phyloP scores from a whole-genome alignment of 2,329 filamentous ascomycete species.

The Chaetomium sp. region DNA sequence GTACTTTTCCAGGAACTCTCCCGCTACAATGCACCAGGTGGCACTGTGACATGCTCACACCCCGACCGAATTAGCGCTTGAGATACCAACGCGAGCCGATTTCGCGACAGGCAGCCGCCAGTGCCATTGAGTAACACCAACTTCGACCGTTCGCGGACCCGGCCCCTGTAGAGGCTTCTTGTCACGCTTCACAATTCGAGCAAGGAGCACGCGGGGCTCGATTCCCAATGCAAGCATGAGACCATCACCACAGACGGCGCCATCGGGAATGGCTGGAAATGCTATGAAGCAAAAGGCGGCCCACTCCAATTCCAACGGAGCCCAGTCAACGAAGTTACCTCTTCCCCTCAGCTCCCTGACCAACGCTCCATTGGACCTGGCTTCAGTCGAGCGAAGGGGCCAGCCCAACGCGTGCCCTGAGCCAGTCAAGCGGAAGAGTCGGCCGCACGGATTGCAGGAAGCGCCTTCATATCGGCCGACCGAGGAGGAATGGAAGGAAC shows the following conservation, averaged over 20 bases:
- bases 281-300: constrained; percentile 41
- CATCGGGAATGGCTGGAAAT: constrained; percentile 29
- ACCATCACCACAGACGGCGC: constrained; percentile 43
- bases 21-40: constrained; percentile 19
- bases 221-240: constrained; percentile 45
- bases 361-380: constrained; percentile 67
- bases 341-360: constrained; percentile 50
- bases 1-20: background rate
- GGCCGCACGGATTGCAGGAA: constrained; percentile 79
- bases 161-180: no score
- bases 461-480: constrained; percentile 88
- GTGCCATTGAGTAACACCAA: background rate
- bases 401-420: constrained; percentile 72
- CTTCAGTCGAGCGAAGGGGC: constrained; percentile 85
- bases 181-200: background rate
- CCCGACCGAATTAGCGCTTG: constrained; percentile 3
- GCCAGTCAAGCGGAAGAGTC: constrained; percentile 65
- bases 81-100: background rate
- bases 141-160: background rate
- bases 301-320: constrained; percentile 49
- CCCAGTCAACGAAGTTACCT: constrained; percentile 45
- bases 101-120: background rate
- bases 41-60: constrained; percentile 11
- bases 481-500: constrained; percentile 90
- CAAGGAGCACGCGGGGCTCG: constrained; percentile 12